Conservation (phyloP, 352 stramenopile species). For the Pythium volutum region DNA sequence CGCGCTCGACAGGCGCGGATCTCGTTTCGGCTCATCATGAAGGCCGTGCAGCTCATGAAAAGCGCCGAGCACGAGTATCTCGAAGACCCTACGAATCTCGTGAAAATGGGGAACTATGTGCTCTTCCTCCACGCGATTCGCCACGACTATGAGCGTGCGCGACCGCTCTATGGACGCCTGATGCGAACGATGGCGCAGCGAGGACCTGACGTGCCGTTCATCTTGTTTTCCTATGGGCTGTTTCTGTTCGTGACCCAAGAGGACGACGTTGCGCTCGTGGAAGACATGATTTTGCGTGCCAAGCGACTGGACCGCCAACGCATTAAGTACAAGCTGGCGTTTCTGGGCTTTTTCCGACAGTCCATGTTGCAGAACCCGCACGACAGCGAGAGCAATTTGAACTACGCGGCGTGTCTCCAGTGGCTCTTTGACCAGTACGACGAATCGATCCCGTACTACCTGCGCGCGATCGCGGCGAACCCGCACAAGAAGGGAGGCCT, state of each 20-base stretch:
- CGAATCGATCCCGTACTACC: slow-evolving; percentile 55
- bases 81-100: slow-evolving; percentile 66
- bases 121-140: slow-evolving; percentile 72
- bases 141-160: slow-evolving; percentile 77
- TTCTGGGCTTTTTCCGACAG: slow-evolving; percentile 77
- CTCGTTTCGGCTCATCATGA: slow-evolving; percentile 56
- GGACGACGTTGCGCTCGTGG: slow-evolving; percentile 55
- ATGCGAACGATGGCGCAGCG: slow-evolving; percentile 76
- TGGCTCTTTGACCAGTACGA: slow-evolving; percentile 73
- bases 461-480: slow-evolving; percentile 59
- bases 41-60: slow-evolving; percentile 65
- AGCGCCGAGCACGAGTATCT: slow-evolving; percentile 70
- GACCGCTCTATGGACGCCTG: slow-evolving; percentile 61
- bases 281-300: slow-evolving; percentile 63
- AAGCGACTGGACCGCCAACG: slow-evolving; percentile 53
- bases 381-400: slow-evolving; percentile 63
- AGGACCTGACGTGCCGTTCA: slow-evolving; percentile 72
- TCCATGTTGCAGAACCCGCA: slow-evolving; percentile 61
- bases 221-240: slow-evolving; percentile 74
- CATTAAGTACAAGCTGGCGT: slow-evolving; percentile 73
- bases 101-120: slow-evolving; percentile 82
- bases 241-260: slow-evolving; percentile 75
- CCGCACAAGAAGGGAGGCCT: slow-evolving; percentile 59
- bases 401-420: slow-evolving; percentile 74
- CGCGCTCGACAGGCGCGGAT: slow-evolving; percentile 49